These are phyloP conservation scores for Diplodia mutila DNA, from an alignment of 2,329 filamentous ascomycete species.

Conservation along the genomic window DNA sequence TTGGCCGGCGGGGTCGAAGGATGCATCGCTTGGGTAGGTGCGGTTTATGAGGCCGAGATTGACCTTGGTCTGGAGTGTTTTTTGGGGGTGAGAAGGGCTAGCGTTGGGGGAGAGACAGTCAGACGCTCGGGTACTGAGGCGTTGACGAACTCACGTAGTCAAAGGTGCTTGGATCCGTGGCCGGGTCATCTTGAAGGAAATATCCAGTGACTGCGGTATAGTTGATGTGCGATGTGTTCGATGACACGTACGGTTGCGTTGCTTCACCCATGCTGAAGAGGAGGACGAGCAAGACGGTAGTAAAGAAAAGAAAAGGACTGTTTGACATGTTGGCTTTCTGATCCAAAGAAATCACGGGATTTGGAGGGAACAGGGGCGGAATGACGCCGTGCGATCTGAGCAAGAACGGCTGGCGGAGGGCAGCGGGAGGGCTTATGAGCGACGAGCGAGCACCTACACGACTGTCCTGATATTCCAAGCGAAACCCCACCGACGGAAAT, in stretches of 20 bases:
- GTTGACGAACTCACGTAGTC: conserved; percentile 56
- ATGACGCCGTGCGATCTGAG: background rate
- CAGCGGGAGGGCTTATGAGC: conserved; percentile 2
- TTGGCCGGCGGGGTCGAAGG: conserved; percentile 41
- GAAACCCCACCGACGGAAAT: conserved; percentile 6
- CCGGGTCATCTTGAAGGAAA: conserved; percentile 65
- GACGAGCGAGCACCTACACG: conserved; percentile 12
- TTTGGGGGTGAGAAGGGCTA: background rate
- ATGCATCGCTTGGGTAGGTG: conserved; percentile 60
- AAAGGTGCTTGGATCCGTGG: conserved; percentile 61
- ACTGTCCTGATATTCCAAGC: conserved; percentile 14
- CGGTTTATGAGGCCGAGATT: conserved; percentile 71
- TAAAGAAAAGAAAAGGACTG: conserved; percentile 25
- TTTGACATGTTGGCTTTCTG: conserved; percentile 1
- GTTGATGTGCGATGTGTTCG: conserved; percentile 51
- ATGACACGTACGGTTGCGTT: conserved; percentile 4
- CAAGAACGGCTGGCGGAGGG: background rate
- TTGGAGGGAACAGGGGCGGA: background rate
- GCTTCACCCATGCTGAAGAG: conserved; percentile 26
- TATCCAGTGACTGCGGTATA: conserved; percentile 65
- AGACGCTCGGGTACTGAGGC: background rate
- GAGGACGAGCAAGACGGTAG: conserved; percentile 19
- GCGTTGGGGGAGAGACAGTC: conserved; percentile 31
- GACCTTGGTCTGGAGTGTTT: conserved; percentile 50
- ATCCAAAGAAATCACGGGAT: background rate